A percentile compares a stretch with the other conserved stretches of the same genome.
These are phyloP conservation scores for Fusarium scirpi DNA, from an alignment of 2,329 filamentous ascomycete genomes.

Conservation along the genomic window DNA sequence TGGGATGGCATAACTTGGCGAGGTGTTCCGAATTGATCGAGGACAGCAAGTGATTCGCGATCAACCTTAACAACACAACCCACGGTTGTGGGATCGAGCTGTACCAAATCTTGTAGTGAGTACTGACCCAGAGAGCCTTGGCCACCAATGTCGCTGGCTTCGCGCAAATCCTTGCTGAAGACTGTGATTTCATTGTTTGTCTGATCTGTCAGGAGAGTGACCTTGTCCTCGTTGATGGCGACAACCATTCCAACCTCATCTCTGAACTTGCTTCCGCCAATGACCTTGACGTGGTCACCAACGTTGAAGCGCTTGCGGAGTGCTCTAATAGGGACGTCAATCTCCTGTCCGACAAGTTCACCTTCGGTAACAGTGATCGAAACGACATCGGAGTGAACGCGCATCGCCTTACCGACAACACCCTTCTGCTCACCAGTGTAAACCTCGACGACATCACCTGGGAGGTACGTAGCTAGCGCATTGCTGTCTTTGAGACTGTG, in stretches of 20 bases:
- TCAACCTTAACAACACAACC: conserved; percentile 96
- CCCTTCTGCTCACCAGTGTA: conserved; percentile 96
- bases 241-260: conserved; percentile 98
- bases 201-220: conserved; percentile 93
- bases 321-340: conserved; percentile 92
- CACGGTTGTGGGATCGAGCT: conserved; percentile 92
- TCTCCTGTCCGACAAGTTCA: conserved; percentile 81
- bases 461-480: conserved; percentile 84
- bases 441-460: conserved; percentile 96
- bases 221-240: conserved; percentile 89
- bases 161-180: conserved; percentile 95
- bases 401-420: conserved; percentile 85
- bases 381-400: conserved; percentile 92
- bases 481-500: conserved; percentile 89
- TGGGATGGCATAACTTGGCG: conserved; percentile 89
- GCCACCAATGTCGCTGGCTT: conserved; percentile 91
- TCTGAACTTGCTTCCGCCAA: conserved; percentile 91
- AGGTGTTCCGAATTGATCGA: conserved; percentile 89
- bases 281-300: conserved; percentile 98
- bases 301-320: conserved; percentile 92
- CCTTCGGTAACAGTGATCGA: conserved; percentile 88
- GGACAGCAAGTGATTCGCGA: conserved; percentile 86
- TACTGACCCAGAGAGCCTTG: conserved; percentile 88
- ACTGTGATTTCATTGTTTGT: conserved; percentile 95
- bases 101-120: conserved; percentile 91